These are phyloP conservation scores for Piper longum DNA, from an alignment of 164 flowering plant genomes.

Conservation along the genomic window DNA sequence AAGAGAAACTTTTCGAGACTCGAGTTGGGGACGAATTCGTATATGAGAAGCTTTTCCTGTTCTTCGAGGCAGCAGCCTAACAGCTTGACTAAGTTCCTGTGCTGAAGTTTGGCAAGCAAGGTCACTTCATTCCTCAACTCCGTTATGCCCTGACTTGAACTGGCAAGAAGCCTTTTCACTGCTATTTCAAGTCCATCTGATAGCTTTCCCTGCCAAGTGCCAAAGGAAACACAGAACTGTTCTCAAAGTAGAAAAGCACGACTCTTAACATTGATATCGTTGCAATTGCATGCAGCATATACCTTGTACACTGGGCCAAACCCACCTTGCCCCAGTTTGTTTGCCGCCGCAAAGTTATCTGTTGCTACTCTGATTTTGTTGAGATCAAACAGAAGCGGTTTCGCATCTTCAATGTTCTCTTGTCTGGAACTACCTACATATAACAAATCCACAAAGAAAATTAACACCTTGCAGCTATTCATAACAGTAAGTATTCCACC, in stretches of 20 bases:
- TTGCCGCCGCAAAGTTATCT: constrained; percentile 4
- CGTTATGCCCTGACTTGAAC: constrained; percentile 28
- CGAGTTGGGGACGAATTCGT: constrained; percentile 23
- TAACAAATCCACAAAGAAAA: no score
- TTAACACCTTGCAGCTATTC: no score
- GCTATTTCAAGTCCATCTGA: constrained; percentile 23
- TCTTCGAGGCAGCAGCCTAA: constrained; percentile 25
- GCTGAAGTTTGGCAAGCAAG: constrained; percentile 29
- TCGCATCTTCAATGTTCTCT: constrained; percentile 3
- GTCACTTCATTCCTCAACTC: constrained; percentile 24
- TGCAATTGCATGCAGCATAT: not conserved
- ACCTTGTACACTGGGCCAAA: constrained; percentile 8
- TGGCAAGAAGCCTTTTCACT: constrained; percentile 27
- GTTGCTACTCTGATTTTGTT: constrained; percentile 1
- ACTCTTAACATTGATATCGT: not conserved
- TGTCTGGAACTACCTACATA: not conserved
- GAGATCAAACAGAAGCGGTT: constrained; percentile 7
- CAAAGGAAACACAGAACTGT: no score
- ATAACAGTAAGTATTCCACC: no score
- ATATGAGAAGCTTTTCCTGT: no score
- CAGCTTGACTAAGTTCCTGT: constrained; percentile 29
- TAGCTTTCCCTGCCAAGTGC: constrained; percentile 14
- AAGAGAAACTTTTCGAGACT: no score
- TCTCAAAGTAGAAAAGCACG: no score
- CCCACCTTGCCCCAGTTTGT: constrained; percentile 5